Evolutionary conservation across 352 stramenopile genomes (phyloP).

Genomic region (Pythium biforme): DNA sequence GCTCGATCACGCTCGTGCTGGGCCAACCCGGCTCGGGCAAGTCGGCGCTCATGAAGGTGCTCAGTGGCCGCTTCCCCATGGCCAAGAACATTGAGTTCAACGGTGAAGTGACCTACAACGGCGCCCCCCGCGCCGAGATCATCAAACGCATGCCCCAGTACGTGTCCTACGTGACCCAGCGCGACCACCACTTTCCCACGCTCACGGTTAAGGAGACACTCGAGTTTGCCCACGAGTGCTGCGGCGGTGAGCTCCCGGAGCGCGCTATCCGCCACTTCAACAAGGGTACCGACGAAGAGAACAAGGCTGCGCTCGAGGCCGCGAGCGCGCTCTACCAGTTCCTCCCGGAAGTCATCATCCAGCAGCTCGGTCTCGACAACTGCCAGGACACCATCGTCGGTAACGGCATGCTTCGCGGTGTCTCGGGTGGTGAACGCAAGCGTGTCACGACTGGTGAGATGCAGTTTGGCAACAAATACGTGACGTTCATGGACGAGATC

Average conservation of each 20-base stretch:
- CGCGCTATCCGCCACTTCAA: conserved; percentile 32
- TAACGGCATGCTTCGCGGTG: conserved; percentile 56
- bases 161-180: conserved; percentile 48
- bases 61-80: conserved; percentile 51
- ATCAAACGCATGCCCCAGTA: conserved; percentile 42
- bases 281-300: conserved; percentile 39
- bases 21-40: conserved; percentile 18
- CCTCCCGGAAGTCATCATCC: conserved; percentile 47
- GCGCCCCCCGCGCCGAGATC: conserved; percentile 28
- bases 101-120: conserved; percentile 51
- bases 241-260: conserved; percentile 33
- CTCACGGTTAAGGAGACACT: conserved; percentile 52
- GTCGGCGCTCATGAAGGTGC: conserved; percentile 50
- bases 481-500: conserved; percentile 86
- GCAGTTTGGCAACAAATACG: conserved; percentile 79
- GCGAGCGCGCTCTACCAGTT: conserved; percentile 31
- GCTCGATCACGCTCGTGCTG: conserved; percentile 28
- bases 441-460: conserved; percentile 76
- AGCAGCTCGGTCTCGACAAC: conserved; percentile 47
- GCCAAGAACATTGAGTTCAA: conserved; percentile 32
- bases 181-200: conserved; percentile 43
- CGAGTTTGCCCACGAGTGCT: conserved; percentile 54
- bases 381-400: conserved; percentile 66
- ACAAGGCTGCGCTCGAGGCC: conserved; percentile 36
- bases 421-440: conserved; percentile 75